Percentiles rank a stretch among this genome's conserved stretches.
phyloP scores from a whole-genome alignment of 345 rosid species.

The Linum trigynum region DNA sequence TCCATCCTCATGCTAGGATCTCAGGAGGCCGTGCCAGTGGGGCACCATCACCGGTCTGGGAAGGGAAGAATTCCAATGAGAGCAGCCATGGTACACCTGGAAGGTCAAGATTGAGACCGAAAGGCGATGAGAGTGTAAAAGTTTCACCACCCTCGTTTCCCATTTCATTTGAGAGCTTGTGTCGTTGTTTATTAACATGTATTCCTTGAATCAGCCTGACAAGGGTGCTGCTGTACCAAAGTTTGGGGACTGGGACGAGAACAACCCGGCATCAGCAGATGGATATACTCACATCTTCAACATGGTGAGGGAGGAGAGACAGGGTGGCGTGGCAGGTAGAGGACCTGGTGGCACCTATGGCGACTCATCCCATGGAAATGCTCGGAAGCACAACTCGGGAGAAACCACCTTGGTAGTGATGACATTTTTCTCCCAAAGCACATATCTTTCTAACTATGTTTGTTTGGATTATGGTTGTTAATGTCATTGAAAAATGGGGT shows the following conservation, averaged over 20 bases:
- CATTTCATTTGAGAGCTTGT: background rate
- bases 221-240: constrained; percentile 22
- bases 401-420: background rate
- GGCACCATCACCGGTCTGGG: constrained; percentile 46
- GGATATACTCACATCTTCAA: constrained; percentile 26
- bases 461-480: no score
- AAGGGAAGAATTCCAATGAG: constrained; percentile 45
- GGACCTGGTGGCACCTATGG: background rate
- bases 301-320: constrained; percentile 25
- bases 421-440: background rate
- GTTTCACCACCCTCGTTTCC: background rate
- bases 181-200: background rate
- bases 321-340: constrained; percentile 1
- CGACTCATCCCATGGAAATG: background rate
- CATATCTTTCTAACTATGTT: no score
- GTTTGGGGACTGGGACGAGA: constrained; percentile 38
- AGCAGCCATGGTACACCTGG: constrained; percentile 56
- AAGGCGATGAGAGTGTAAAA: constrained; percentile 66
- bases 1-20: constrained; percentile 39
- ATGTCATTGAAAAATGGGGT: no score
- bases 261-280: constrained; percentile 26
- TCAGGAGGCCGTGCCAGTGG: constrained; percentile 27
- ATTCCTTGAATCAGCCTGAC: constrained; percentile 15
- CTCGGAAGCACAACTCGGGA: background rate
- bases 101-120: constrained; percentile 44